Conservation (phyloP, 2,329 filamentous ascomycete species). For the Venturia carpophila region DNA sequence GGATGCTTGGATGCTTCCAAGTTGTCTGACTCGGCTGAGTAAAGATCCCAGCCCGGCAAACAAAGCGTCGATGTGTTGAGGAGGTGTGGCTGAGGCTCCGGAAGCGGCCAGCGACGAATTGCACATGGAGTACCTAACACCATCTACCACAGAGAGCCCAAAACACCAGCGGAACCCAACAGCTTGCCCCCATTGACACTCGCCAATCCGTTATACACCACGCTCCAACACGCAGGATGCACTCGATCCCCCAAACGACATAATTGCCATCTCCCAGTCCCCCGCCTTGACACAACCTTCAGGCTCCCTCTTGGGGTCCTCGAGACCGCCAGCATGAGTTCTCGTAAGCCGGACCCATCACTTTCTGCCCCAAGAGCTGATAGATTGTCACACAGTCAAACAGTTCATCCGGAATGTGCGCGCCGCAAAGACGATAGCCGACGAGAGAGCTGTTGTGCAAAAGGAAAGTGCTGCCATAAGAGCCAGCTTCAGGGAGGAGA, state of each 20-base stretch:
- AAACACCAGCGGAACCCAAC: neutral
- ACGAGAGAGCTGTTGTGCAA: conserved; percentile 95
- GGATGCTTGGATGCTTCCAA: no score
- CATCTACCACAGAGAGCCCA: neutral
- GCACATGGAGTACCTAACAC: neutral
- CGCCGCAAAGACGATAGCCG: conserved; percentile 96
- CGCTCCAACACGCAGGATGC: neutral
- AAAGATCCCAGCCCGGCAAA: neutral
- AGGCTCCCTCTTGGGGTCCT: conserved; percentile 37
- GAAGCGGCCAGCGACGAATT: neutral
- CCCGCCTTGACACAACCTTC: conserved; percentile 19
- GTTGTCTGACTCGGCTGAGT: neutral
- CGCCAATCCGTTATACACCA: neutral
- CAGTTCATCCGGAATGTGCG: conserved; percentile 99
- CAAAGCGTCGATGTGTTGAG: neutral
- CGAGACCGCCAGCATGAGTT: conserved; percentile 43
- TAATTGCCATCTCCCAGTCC: neutral
- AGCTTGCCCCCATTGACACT: neutral
- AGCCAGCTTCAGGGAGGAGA: conserved; percentile 96
- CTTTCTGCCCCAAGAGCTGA: conserved; percentile 5
- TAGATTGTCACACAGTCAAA: conserved; percentile 60
- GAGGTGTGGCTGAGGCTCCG: neutral
- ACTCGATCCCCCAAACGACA: neutral
- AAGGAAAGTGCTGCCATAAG: conserved; percentile 98
- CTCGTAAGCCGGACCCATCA: conserved; percentile 19